These are phyloP conservation scores for Clonostachys rhizophaga DNA, from an alignment of 2,329 filamentous ascomycete species.

Conservation along the genomic window DNA sequence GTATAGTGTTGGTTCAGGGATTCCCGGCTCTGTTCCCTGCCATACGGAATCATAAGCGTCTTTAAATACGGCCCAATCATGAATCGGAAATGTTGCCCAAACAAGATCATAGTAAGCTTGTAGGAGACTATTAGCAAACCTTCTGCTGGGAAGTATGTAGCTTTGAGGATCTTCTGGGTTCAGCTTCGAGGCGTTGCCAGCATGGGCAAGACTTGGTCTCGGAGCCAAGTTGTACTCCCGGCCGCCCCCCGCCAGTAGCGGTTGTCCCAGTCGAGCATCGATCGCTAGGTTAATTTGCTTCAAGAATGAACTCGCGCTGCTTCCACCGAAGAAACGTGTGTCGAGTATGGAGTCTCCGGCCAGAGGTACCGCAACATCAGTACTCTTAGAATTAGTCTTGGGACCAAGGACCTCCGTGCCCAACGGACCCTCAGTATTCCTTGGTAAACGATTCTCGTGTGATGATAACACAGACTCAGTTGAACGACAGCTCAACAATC, in stretches of 20 bases:
- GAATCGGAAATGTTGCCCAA: constrained; percentile 1
- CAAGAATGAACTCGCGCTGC: constrained; percentile 2
- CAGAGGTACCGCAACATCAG: constrained; percentile 1
- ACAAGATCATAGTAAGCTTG: not conserved
- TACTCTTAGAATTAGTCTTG: no score
- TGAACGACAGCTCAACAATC: no score
- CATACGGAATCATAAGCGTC: not conserved
- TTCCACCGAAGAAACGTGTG: constrained; percentile 2
- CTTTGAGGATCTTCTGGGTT: not conserved
- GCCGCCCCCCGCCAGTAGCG: not conserved
- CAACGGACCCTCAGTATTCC: no score
- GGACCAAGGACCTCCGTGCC: no score
- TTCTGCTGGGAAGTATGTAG: constrained; percentile 1
- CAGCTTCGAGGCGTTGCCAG: not conserved
- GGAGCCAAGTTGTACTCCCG: no score
- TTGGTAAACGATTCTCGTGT: no score
- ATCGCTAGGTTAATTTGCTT: constrained; percentile 4
- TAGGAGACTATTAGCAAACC: not conserved
- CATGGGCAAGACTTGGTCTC: no score
- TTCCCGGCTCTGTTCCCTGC: not conserved
- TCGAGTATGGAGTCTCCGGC: not conserved
- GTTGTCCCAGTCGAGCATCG: not conserved
- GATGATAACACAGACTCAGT: no score
- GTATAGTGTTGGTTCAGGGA: not conserved
- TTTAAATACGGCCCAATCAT: constrained; percentile 1